These are phyloP conservation scores for Middelhovenomyces tepae DNA, from an alignment of 805 yeast species.

Conservation along the genomic window DNA sequence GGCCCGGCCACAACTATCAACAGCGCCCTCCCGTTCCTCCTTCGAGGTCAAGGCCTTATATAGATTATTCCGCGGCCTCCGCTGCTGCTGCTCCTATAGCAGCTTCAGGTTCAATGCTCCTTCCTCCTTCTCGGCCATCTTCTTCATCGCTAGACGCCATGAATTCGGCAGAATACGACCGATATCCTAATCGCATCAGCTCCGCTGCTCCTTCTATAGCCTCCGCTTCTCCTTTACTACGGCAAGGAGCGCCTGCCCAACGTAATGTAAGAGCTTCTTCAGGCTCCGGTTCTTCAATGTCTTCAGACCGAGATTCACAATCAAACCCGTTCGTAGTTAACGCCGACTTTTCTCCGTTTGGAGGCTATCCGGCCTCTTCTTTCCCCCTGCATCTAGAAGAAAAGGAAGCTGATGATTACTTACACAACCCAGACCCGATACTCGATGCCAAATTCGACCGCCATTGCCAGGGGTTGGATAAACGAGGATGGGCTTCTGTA, in stretches of 20 bases:
- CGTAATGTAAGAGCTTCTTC: conserved; percentile 5
- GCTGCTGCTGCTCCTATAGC: conserved; percentile 9
- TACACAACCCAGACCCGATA: conserved; percentile 94
- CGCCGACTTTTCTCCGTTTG: conserved; percentile 62
- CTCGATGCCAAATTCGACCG: conserved; percentile 76
- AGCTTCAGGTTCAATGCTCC: conserved; percentile 5
- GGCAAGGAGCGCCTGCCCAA: neutral
- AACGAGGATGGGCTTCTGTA: conserved; percentile 28
- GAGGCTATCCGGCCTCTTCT: conserved; percentile 90
- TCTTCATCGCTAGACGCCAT: conserved; percentile 17
- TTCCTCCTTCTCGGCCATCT: conserved; percentile 16
- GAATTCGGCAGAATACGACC: conserved; percentile 25
- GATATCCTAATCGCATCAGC: conserved; percentile 27
- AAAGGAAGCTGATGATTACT: conserved; percentile 87
- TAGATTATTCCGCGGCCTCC: conserved; percentile 7
- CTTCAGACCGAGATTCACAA: conserved; percentile 7
- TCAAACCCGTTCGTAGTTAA: conserved; percentile 26
- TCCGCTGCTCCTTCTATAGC: conserved; percentile 20
- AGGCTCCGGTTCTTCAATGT: conserved; percentile 4
- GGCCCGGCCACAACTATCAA: neutral
- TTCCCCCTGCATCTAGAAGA: conserved; percentile 90
- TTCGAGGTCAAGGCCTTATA: conserved; percentile 10
- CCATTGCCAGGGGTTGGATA: conserved; percentile 27
- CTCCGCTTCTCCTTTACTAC: conserved; percentile 13
- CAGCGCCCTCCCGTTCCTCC: conserved; percentile 3